Base-by-base conservation (phyloP, 1,139 yeast species). In the Kodamaea plutei region DNA sequence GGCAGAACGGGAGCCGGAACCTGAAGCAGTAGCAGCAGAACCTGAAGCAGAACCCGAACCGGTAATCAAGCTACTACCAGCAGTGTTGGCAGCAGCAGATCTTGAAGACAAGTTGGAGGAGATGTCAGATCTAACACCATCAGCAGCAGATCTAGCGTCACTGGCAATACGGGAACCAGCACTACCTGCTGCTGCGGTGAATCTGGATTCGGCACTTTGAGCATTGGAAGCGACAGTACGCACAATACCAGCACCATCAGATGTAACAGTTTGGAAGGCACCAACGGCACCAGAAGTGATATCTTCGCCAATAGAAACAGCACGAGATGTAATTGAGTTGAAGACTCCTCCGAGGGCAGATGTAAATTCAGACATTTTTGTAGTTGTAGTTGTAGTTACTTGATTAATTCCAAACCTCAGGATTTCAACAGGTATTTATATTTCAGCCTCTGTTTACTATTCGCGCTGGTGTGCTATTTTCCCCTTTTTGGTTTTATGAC, bases 241-340 rank as follows among this genome's bases (percentile, higher is more conserved):
- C 17, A 39, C 31, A 17, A 33, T 17, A 6, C 26, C 29, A 24
- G 28, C 34, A 18, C 29, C 33, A 6, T 18, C 40, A 8, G 36
- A 33, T 18, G 31, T 26, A 15, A 27, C 40, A 23, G 34, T 26
- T 15, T 29, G 15, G 34, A 27, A 31, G 25, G 27, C 36, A 15
- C 39, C 33, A 9, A 17, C 38, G 8, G 38, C 36, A 17, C 32
- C 44, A 17, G 41, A 31, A 20, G 41, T 36, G 28, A 38, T 43
- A 20, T 23, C 31, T 12, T 31, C 31, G 19, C 28, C 36, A 11
- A 25, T 37, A 20, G 48, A 35, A 8, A 37, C 36, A 26, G 50
- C 54, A 30, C 45, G 49, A 34, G 47, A 33, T 22, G 34, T 36
- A 19, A 40, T 37, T 11, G 38, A 29, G 21, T 20, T 29, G 14